phyloP scores from a whole-genome alignment of 148 eudicot genomes.

The Spergularia bocconei region DNA sequence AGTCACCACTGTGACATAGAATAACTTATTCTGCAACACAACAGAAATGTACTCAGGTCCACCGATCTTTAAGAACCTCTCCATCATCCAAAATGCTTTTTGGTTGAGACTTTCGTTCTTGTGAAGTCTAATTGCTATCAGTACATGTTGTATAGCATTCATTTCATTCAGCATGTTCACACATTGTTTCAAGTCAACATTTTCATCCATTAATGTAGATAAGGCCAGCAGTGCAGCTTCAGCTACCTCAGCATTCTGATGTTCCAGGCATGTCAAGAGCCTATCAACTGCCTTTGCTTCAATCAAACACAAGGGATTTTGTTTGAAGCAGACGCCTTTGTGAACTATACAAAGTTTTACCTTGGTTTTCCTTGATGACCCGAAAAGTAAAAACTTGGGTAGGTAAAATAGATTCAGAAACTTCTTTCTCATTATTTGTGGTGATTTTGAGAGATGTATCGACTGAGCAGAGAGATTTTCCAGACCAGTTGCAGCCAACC shows the following conservation, averaged over 20 bases:
- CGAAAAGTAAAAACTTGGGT: slow-evolving; percentile 25
- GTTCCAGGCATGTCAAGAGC: slow-evolving; percentile 73
- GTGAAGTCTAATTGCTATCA: slow-evolving; percentile 61
- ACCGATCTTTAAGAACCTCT: slow-evolving; percentile 55
- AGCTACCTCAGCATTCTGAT: slow-evolving; percentile 68
- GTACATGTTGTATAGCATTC: slow-evolving; percentile 43
- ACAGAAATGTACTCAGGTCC: slow-evolving; percentile 41
- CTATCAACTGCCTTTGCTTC: slow-evolving; percentile 76
- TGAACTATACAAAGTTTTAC: slow-evolving; percentile 56
- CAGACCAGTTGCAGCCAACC: slow-evolving; percentile 75
- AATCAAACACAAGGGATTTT: slow-evolving; percentile 66
- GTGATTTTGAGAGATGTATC: slow-evolving; percentile 36
- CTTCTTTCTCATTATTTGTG: slow-evolving; percentile 41
- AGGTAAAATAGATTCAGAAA: slow-evolving; percentile 25
- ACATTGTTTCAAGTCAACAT: slow-evolving; percentile 52
- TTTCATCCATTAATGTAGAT: slow-evolving; percentile 80
- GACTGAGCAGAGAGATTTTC: slow-evolving; percentile 72
- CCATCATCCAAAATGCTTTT: slow-evolving; percentile 77
- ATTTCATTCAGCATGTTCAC: slow-evolving; percentile 45
- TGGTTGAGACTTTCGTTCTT: slow-evolving; percentile 56
- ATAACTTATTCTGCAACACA: slow-evolving; percentile 52
- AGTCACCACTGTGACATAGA: slow-evolving; percentile 50
- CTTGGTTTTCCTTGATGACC: slow-evolving; percentile 34
- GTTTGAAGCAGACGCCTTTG: slow-evolving; percentile 61
- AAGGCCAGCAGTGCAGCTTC: slow-evolving; percentile 86